These are phyloP conservation scores for Pyronema omphalodes DNA, from an alignment of 495 filamentous ascomycete species.

Conservation along the genomic window DNA sequence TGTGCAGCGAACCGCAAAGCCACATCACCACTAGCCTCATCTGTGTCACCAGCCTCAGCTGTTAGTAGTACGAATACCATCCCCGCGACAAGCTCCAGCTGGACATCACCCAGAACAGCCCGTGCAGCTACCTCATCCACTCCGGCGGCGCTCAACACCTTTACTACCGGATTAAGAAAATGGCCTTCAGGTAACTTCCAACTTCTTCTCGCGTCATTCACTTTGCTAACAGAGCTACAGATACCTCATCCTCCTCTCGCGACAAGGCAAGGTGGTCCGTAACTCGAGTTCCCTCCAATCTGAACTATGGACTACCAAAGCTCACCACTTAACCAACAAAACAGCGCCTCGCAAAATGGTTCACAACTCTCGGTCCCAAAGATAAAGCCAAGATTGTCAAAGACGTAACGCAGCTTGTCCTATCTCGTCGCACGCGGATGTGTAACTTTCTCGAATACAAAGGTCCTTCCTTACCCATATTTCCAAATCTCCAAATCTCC, in stretches of 20 bases:
- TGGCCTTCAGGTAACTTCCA: slow-evolving; percentile 3
- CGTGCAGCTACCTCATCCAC: too few species aligned
- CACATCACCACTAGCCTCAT: too few species aligned
- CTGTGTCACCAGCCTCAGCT: too few species aligned
- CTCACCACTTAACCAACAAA: not conserved
- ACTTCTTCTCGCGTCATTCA: not conserved
- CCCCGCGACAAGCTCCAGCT: too few species aligned
- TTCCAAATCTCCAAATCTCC: not conserved
- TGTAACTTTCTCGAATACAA: slow-evolving; percentile 99
- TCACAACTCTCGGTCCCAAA: slow-evolving; percentile 91
- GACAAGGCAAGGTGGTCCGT: slow-evolving; percentile 96
- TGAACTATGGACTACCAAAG: not conserved
- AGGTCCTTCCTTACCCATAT: slow-evolving; percentile 38
- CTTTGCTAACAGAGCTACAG: slow-evolving; percentile 30
- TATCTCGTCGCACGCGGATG: slow-evolving; percentile 90
- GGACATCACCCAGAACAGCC: too few species aligned
- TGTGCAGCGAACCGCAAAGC: too few species aligned
- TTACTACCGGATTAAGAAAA: not conserved
- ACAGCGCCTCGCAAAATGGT: slow-evolving; percentile 98
- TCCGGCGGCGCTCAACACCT: not conserved
- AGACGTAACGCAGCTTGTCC: slow-evolving; percentile 94
- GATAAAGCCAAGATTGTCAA: slow-evolving; percentile 99
- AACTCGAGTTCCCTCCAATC: slow-evolving; percentile 7
- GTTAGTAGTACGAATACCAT: too few species aligned
- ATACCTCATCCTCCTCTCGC: slow-evolving; percentile 90